A percentile compares a stretch with the other conserved stretches of the same genome.
These are phyloP conservation scores for Penstemon newberryi DNA, from an alignment of 257 asterid genomes.

Conservation along the genomic window DNA sequence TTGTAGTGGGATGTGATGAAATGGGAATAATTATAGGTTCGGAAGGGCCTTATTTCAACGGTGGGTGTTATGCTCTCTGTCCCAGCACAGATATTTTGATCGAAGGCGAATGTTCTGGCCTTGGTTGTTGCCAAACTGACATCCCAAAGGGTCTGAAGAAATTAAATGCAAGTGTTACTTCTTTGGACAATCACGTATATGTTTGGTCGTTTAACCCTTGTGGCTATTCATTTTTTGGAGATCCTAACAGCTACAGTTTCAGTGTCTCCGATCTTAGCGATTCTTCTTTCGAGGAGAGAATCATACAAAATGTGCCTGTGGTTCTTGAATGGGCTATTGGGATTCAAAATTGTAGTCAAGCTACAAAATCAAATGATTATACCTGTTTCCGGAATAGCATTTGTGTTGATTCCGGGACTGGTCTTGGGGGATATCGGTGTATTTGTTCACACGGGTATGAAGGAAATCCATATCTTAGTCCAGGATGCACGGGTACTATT, in stretches of 20 bases:
- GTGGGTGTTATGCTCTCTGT: conserved; percentile 20
- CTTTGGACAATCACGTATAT: neutral
- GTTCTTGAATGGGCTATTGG: conserved; percentile 44
- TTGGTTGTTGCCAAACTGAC: conserved; percentile 31
- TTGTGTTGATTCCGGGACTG: conserved; percentile 37
- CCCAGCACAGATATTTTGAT: neutral
- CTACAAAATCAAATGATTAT: conserved; percentile 8
- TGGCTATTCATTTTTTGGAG: conserved; percentile 38
- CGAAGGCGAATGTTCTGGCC: conserved; percentile 24
- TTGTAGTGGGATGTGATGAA: conserved; percentile 40
- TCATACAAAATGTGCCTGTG: conserved; percentile 27
- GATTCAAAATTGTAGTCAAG: conserved; percentile 22
- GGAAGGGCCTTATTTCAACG: conserved; percentile 11
- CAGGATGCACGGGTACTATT: conserved; percentile 21
- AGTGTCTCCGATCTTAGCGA: conserved; percentile 14
- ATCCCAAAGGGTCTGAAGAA: conserved; percentile 26
- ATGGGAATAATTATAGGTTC: neutral
- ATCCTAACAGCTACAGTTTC: conserved; percentile 5
- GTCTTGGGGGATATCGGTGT: conserved; percentile 40
- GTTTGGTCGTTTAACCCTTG: conserved; percentile 26
- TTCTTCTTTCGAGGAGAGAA: conserved; percentile 15
- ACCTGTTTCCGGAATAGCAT: conserved; percentile 30
- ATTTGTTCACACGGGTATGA: conserved; percentile 33
- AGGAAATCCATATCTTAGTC: conserved; percentile 36
- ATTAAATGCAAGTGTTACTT: neutral